Base-by-base conservation (phyloP, 2,329 filamentous ascomycete species). In the Cercospora nicotianae region DNA sequence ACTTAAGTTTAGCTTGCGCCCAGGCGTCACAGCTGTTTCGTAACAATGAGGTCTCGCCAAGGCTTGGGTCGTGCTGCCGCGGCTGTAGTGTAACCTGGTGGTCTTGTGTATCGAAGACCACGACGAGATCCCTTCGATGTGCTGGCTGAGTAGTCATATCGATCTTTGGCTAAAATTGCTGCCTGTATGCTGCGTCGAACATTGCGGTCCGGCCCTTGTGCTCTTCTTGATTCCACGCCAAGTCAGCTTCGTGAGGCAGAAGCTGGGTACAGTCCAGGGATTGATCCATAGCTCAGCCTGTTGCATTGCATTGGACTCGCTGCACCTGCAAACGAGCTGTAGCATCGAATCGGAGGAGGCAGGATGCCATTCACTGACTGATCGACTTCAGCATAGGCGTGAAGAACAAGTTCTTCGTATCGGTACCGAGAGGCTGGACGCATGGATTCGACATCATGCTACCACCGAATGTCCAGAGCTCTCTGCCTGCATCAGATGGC, bases 11-110 rank as follows among this genome's bases (percentile, higher is more conserved):
- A 12, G 55, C 55, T 16, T 58, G 55, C 16, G 55, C 26, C 6
- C 26, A 33, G 12, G 55, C 28, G 30, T 58, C 55, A 23, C 53
- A 57, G 16, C 53, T 57, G 28, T 57, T 57, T 57, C 53, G 53
- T 23, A 57, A 57, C 23, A 13, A 57, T 13, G 53, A 57, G 23
- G 53, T 57, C 53, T 57, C 53, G 53, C 53, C 53, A 57, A 57
- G 20, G 16, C 55, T 58, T 23, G 28, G 55, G n/a, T 58, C 28
- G 30, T 58, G 55, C 55, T 58, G 55, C 9, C 55, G 55, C 28
- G 55, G 26, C 18, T 23, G 55, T 18, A 58, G 18, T 20, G 55
- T 16, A 6, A 13, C 55, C 9, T 13, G 10, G 6, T 31, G 55
- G 16, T 58, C 55, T 58, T 33, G 55, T 58, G 55, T 33, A 16